Conservation (phyloP, 495 filamentous ascomycete species). For the Aspergillus egyptiacus region DNA sequence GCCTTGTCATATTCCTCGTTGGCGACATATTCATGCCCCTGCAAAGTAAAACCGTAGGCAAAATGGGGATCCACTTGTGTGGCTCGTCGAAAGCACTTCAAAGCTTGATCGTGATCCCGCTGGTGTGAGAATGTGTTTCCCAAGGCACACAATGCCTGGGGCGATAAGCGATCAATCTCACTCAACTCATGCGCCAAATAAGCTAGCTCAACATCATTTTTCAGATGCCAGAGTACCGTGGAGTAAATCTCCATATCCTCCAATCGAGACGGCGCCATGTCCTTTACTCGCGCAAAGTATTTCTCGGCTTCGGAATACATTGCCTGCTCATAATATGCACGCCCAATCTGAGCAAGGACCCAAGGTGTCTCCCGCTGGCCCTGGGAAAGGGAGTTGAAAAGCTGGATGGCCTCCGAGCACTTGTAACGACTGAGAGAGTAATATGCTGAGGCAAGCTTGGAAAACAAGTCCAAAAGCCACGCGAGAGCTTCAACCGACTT, state of each 20-base stretch:
- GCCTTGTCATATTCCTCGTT: slow-evolving; percentile 98
- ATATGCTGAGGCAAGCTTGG: slow-evolving; percentile 75
- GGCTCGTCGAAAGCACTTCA: slow-evolving; percentile 92
- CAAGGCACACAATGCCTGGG: slow-evolving; percentile 90
- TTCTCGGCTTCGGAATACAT: slow-evolving; percentile 81
- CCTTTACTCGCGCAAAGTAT: slow-evolving; percentile 68
- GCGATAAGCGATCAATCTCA: slow-evolving; percentile 78
- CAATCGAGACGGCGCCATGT: slow-evolving; percentile 67
- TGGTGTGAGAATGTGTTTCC: slow-evolving; percentile 96
- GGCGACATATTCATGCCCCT: slow-evolving; percentile 92
- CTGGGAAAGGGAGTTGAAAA: slow-evolving; percentile 61
- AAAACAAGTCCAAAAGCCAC: slow-evolving; percentile 77
- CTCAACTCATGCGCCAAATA: slow-evolving; percentile 86
- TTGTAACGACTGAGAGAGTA: slow-evolving; percentile 69
- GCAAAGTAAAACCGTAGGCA: slow-evolving; percentile 91
- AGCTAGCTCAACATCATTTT: slow-evolving; percentile 83
- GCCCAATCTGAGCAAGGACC: slow-evolving; percentile 84
- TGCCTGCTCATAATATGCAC: slow-evolving; percentile 82
- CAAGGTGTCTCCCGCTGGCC: slow-evolving; percentile 89
- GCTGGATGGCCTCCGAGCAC: slow-evolving; percentile 66
- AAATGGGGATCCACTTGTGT: slow-evolving; percentile 85
- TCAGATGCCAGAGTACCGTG: slow-evolving; percentile 93
- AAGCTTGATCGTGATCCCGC: slow-evolving; percentile 87
- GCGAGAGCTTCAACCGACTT: slow-evolving; percentile 71
- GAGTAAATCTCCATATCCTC: slow-evolving; percentile 98